Base-by-base conservation (phyloP, 768 basidiomycete genomes). In the Amanita brunnescens region DNA sequence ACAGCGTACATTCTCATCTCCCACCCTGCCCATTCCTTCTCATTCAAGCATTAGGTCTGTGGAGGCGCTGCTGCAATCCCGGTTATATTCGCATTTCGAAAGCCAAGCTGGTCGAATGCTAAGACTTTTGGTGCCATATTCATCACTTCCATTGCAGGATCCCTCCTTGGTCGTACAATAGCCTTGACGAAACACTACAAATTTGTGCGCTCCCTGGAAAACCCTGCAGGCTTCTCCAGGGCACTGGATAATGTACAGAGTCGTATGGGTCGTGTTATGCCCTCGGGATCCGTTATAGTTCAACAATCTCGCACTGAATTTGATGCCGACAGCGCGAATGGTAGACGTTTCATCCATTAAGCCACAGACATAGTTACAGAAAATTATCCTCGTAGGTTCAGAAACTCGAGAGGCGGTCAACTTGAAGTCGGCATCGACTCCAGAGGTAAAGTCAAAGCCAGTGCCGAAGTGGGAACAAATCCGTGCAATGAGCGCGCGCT, bases 381-480 rank as follows among this genome's bases (percentile, higher is more conserved):
- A 14, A 24, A 26, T 34, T 3, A 6, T 12, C 21, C 35, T 3
- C n/a, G 37, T 18, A 34, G 24, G n/a, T 13, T 38, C 35, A 16
- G 23, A 13, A 20, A 20, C 20, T 21, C 29, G 13, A 26, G 16
- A 26, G 20, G 34, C 10, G 30, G 8, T 6, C 18, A 14, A 18
- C 26, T 29, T 7, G 26, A 7, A 14, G 16, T 29, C 21, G n/a
- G 6, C 13, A 26, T 44, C 8, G 47, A 14, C 26, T 18, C 49
- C 54, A 20, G 16, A 59, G 34, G 30, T 51, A 35, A 30, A 46
- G 44, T 46, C 61, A 41, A 58, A 54, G 58, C 51, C 61, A 45
- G 53, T 52, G 33, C 76, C 65, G 47, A 77, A 70, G 54, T 88
- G 86, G 86, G 82, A 85, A 30, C 75, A 81, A 54, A 81, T 88